These are phyloP conservation scores for Aspergillus sp. DNA, from an alignment of 2,329 filamentous ascomycete genomes.

Conservation along the genomic window DNA sequence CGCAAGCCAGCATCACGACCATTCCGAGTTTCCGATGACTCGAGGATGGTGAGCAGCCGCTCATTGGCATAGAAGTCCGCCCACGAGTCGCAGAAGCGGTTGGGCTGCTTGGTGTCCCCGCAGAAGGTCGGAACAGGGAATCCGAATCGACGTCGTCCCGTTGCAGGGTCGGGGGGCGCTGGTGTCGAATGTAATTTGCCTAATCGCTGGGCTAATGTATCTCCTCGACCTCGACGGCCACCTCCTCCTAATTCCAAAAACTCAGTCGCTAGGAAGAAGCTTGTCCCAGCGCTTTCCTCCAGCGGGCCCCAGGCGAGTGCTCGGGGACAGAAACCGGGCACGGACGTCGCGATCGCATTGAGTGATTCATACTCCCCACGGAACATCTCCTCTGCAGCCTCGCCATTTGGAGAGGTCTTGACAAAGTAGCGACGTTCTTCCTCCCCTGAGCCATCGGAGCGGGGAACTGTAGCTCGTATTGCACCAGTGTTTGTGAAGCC, in stretches of 20 bases:
- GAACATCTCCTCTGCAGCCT: slow-evolving; percentile 42
- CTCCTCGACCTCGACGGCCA: slow-evolving; percentile 48
- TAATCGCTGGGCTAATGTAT: slow-evolving; percentile 68
- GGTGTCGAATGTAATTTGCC: slow-evolving; percentile 76
- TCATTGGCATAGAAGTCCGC: slow-evolving; percentile 81
- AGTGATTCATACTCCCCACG: slow-evolving; percentile 79
- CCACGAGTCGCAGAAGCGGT: slow-evolving; percentile 73
- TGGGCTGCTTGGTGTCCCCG: slow-evolving; percentile 80
- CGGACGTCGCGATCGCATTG: slow-evolving; percentile 72
- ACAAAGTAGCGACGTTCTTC: slow-evolving; percentile 42
- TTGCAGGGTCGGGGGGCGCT: slow-evolving; percentile 54
- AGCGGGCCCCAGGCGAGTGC: slow-evolving; percentile 71
- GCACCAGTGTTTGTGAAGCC: slow-evolving; percentile 49
- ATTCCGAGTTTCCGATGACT: slow-evolving; percentile 60
- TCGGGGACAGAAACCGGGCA: slow-evolving; percentile 74
- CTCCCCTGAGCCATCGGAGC: slow-evolving; percentile 19
- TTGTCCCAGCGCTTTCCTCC: slow-evolving; percentile 45
- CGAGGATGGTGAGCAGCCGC: slow-evolving; percentile 67
- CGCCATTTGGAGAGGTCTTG: slow-evolving; percentile 39
- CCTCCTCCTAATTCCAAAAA: slow-evolving; percentile 68
- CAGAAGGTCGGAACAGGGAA: slow-evolving; percentile 86
- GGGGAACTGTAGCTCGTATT: slow-evolving; percentile 37
- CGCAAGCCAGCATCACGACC: slow-evolving; percentile 65
- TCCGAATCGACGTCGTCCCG: slow-evolving; percentile 64
- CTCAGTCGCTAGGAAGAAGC: slow-evolving; percentile 67